Evolutionary conservation across 768 basidiomycete genomes (phyloP), one percentile per base, ranked within the genome.

Genomic region (Macrolepiota dolichaula): DNA sequence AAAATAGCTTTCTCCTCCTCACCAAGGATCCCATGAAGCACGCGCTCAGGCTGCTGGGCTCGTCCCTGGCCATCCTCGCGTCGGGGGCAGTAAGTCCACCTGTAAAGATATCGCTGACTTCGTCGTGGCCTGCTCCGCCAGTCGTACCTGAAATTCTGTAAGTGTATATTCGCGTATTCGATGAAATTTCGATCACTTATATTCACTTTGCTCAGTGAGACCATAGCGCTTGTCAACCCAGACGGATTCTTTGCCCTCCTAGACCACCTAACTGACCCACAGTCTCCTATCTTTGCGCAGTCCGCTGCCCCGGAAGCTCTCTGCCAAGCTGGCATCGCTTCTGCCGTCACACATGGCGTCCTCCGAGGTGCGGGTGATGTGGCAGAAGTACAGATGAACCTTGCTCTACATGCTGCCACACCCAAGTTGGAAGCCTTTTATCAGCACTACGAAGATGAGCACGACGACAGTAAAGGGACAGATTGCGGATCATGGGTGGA

Each of bases 391-490:
- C 80, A 92, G 63, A 81, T 89, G 72, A 85, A 85, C 50, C 79
- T 98, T 25, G 89, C 86, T 0, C 77, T 96, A 56, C 92, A 96
- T 65, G 83, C 88, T 2, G 81, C 88, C 6, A 85, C 85, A 0
- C 94, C 96, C 0, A 88, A 86, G 67, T 81, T 98, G 27, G 87
- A 93, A 61, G 94, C 95, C 0, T 91, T 88, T 68, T 93, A 89
- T 69, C 82, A 88, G 55, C 85, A 86, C 69, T 96, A 94, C 65
- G 66, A 71, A 53, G 70, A 77, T 65, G 68, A 73, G 56, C 68
- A 73, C 63, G 73, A 65, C 35, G 55, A 66, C 10, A 69, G 74
- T 37, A 66, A 67, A 37, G 72, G 69, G 11, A 70, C 68, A 7
- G 68, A 73, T 4, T 90, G 87, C 66, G 85, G 80, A 1, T 87